Evolutionary conservation across 257 asterid genomes (phyloP).

Genomic region (Salvia miltiorrhiza): DNA sequence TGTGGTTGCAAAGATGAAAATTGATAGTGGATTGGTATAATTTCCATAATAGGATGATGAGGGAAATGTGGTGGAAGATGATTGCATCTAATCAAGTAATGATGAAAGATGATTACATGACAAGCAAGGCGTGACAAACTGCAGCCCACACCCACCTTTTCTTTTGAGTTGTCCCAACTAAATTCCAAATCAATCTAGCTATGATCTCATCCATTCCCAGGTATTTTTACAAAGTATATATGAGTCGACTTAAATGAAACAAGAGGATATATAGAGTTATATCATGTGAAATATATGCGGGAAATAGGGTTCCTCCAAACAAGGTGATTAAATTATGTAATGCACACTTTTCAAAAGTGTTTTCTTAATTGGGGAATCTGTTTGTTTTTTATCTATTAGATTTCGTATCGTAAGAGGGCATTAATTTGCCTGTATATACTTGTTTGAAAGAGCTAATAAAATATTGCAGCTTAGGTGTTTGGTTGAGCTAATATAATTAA

Average conservation of each 20-base stretch:
- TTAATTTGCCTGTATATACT: background rate
- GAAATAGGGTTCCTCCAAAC: slow-evolving; percentile 3
- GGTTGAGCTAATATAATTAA: background rate
- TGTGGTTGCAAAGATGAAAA: background rate
- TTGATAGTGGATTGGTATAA: background rate
- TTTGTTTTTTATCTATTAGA: background rate
- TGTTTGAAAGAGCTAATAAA: background rate
- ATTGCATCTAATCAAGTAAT: background rate
- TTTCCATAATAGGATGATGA: background rate
- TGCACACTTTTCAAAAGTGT: slow-evolving; percentile 20
- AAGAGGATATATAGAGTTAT: too few relatives aligned
- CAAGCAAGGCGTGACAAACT: slow-evolving; percentile 24
- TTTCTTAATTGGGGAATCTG: background rate
- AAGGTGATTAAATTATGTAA: background rate
- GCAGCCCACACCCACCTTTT: slow-evolving; percentile 18
- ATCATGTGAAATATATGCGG: slow-evolving; percentile 2
- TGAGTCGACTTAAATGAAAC: too few relatives aligned
- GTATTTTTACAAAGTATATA: too few relatives aligned
- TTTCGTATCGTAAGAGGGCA: background rate
- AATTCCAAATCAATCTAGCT: background rate
- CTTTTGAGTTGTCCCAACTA: background rate
- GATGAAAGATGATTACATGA: slow-evolving; percentile 12
- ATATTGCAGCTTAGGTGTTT: background rate
- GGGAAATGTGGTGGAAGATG: background rate
- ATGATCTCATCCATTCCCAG: background rate